Conservation (phyloP, 192 early-diverging fungal species). For the Gryganskiella cystojenkinii region DNA sequence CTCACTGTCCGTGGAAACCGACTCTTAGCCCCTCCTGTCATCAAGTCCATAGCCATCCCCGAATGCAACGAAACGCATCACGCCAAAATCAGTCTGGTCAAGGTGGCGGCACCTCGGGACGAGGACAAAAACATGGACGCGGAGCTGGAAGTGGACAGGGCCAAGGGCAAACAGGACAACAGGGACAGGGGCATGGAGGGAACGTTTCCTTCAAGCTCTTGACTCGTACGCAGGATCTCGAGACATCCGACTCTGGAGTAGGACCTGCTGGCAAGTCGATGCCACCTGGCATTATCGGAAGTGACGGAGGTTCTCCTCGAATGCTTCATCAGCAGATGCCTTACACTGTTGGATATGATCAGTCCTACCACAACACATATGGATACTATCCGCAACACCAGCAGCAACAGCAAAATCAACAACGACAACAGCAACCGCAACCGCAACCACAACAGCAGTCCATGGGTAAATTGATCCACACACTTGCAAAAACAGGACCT, state of each 20-base stretch:
- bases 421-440: slow-evolving; percentile 16
- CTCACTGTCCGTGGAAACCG: too few species aligned
- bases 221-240: slow-evolving; percentile 24
- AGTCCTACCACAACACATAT: background rate
- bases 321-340: background rate
- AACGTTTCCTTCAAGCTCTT: slow-evolving; percentile 33
- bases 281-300: background rate
- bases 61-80: slow-evolving; percentile 34
- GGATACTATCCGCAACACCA: background rate
- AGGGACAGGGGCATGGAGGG: slow-evolving; percentile 19
- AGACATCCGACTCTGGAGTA: background rate
- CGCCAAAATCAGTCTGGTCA: slow-evolving; percentile 10
- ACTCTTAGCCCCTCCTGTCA: too few species aligned
- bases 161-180: slow-evolving; percentile 1
- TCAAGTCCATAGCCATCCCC: too few species aligned
- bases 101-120: background rate
- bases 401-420: slow-evolving; percentile 14
- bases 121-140: slow-evolving; percentile 3
- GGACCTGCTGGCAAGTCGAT: background rate
- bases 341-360: background rate
- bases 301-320: too few species aligned
- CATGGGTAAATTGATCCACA: slow-evolving; percentile 5
- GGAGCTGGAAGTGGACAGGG: background rate
- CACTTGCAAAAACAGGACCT: background rate
- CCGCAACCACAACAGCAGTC: slow-evolving; percentile 11